Evolutionary conservation across 2,329 filamentous ascomycete genomes (phyloP), one percentile per base, ranked within the genome.

Genomic region (Sporothrix brasiliensis): DNA sequence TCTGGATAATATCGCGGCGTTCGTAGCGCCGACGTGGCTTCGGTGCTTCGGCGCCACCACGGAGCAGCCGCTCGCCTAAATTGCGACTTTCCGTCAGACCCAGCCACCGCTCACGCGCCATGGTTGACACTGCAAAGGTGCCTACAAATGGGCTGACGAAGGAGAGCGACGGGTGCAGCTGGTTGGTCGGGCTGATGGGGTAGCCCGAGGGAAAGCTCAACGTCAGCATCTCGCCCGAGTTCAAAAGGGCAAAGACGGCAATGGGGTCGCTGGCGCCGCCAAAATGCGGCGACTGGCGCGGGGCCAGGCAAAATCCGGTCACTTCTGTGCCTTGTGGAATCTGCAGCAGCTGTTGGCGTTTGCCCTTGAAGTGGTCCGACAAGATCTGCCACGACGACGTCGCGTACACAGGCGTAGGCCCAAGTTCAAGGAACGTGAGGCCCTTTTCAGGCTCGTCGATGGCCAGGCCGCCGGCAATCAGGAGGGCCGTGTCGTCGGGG

Each of bases 121-220:
- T 83, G 14, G 88, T 86, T 11, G 92, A 86, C n/a, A 96, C 84
- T 19, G 87, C 86, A 67, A 92, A 84, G 67, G 89, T 88, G 69
- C 88, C 91, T 71, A 95, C 88, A 77, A 97, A 98, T 0, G 95
- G 95, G 77, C 97, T 93, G 7, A 97, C 91, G 73, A 97, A 92
- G 1, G 91, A 91, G 60, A 97, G 81, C 2, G 92, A 97, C 0
- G 94, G 87, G 76, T 97, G 94, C 6, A 99, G 85, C 80, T 97
- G 92, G 76, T 97, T 97, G 4, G 94, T 97, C 1, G 95, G 93
- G 39, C 90, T 92, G 69, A 98, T 96, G 0, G 93, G 91, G 79
- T 94, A 92, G 39, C 95, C 95, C 63, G 91, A 95, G 0, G 95
- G 95, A 77, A 98, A 98, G 76, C 91, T 97, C 78, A 98, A 82